phyloP scores from a whole-genome alignment of 2,329 filamentous ascomycete genomes.

The Calonectria hongkongensis region DNA sequence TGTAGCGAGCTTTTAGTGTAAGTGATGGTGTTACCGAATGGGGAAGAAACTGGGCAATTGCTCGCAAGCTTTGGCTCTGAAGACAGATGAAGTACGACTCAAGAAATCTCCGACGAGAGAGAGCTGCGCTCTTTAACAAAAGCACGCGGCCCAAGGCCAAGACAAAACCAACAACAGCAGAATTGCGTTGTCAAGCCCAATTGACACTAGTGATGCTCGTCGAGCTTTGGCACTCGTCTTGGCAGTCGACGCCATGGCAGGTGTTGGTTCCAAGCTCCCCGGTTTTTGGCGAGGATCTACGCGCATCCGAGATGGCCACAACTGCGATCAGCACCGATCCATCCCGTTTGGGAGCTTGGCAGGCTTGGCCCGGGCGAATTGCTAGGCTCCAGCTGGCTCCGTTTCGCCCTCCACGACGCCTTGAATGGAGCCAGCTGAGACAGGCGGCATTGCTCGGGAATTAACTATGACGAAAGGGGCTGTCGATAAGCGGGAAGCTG shows the following conservation, averaged over 20 bases:
- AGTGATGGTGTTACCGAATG: background rate
- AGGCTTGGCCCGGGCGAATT: background rate
- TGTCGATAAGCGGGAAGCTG: background rate
- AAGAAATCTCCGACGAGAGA: background rate
- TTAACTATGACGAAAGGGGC: slow-evolving; percentile 10
- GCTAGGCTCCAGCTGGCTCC: background rate
- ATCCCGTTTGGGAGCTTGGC: background rate
- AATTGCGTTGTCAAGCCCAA: slow-evolving; percentile 11
- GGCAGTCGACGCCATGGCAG: background rate
- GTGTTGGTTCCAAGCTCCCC: background rate
- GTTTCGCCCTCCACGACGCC: background rate
- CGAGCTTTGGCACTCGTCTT: slow-evolving; percentile 16
- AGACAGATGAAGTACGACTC: background rate
- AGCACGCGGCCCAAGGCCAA: background rate
- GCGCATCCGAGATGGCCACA: slow-evolving; percentile 4
- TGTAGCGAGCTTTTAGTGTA: background rate
- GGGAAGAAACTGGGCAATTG: no score
- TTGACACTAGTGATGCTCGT: slow-evolving; percentile 2
- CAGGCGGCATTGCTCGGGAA: slow-evolving; percentile 5
- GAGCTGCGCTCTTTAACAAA: background rate
- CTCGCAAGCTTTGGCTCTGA: background rate
- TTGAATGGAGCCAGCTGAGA: slow-evolving; percentile 8
- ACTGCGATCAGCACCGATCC: background rate
- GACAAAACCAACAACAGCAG: background rate
- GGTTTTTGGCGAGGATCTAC: slow-evolving; percentile 6